phyloP scores from a whole-genome alignment of 257 asterid species.

The Haberlea rhodopensis region DNA sequence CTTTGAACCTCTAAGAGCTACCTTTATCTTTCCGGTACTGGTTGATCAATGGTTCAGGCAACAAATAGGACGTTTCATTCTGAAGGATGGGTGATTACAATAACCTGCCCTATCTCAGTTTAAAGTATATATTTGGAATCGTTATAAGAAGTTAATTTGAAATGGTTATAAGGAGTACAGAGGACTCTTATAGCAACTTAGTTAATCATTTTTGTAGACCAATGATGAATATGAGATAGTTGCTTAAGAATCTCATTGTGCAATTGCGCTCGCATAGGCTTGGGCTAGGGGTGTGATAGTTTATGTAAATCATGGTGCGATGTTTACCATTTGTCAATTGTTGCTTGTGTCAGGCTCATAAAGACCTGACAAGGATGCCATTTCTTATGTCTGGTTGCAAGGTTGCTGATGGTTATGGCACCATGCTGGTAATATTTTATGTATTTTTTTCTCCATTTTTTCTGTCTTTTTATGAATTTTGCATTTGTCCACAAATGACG shows the following conservation, averaged over 20 bases:
- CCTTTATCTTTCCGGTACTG: neutral
- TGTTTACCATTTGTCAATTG: neutral
- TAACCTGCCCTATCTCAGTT: neutral
- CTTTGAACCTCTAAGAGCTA: neutral
- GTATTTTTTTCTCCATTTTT: slow-evolving; percentile 12
- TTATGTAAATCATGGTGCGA: neutral
- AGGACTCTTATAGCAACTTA: neutral
- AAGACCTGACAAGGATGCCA: slow-evolving; percentile 72
- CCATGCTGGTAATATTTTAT: slow-evolving; percentile 77
- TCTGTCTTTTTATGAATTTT: neutral
- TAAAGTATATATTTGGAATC: too few relatives aligned
- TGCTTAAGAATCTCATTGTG: neutral
- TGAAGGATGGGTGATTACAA: neutral
- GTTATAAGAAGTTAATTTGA: too few relatives aligned
- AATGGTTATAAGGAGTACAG: neutral
- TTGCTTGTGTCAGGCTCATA: slow-evolving; percentile 55
- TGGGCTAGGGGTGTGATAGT: neutral
- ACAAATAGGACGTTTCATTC: neutral
- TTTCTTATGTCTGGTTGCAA: slow-evolving; percentile 97
- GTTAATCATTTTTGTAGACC: too few relatives aligned
- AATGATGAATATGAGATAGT: neutral
- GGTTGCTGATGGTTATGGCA: slow-evolving; percentile 96
- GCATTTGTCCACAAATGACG: neutral
- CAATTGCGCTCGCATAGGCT: neutral
- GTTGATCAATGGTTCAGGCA: neutral